Base-by-base conservation (phyloP, 805 yeast genomes). In the Pichia manshurica region DNA sequence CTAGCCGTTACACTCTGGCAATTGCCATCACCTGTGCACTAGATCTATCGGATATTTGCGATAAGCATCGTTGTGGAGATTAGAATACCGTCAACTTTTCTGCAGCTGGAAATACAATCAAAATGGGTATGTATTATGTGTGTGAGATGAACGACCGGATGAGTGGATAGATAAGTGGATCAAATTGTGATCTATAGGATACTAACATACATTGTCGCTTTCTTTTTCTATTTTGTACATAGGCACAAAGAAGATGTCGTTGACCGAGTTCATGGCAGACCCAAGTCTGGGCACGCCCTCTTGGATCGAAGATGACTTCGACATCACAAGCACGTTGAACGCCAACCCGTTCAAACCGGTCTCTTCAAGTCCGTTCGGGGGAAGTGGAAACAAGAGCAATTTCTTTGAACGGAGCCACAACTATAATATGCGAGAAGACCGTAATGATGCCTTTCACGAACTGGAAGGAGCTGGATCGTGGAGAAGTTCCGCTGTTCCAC, bases 271-370 rank as follows among this genome's bases (percentile, higher is more conserved):
- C 57, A 62, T 69, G 45, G 71, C 69, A 23, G 75, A 72, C 51
- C 68, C 71, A 41, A 58, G 68, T 37, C 56, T 72, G 35, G 74
- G 75, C 7, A 46, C 51, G 23, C 39, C 42, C 7, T 75, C 80
- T 7, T 81, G 87, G 87, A 86, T 85, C 16, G 48, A 48, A 13
- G 87, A 81, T 55, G 86, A 81, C 57, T 78, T 81, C 48, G 87
- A 81, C 58, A 67, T 81, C 64, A 73, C 74, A 37, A 74, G 83
- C 33, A 78, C 81, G 55, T 77, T 78, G 21, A 45, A 21, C 33
- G 15, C n/a, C 5, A 44, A 20, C 36, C 75, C 77, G 10, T 74
- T 77, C 5, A 49, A 54, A 5, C 25, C 45, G 17, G 23, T 35
- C 5, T 28, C 52, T 15, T 37, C 46, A n/a, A 34, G 52, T 20